Percentiles rank a stretch among this genome's conserved stretches.
Conservation (phyloP, 2,329 filamentous ascomycete species). For the Chaetomiaceae sp. region DNA sequence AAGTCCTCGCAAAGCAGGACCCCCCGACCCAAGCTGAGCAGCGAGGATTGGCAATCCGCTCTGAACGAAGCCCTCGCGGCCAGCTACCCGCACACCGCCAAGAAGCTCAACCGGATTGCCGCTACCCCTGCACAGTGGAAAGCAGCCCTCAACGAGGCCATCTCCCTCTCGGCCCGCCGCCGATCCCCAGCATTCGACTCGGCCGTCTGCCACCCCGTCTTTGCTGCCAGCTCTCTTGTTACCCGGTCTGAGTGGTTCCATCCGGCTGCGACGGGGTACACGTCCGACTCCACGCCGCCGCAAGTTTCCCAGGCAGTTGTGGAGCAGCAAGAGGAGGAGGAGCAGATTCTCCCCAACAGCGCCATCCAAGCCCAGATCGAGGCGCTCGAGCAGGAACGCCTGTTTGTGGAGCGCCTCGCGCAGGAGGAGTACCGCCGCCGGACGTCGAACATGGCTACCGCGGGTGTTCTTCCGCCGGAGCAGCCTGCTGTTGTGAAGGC, state of each 20-base stretch:
- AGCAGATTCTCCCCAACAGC: not conserved
- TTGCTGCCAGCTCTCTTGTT: conserved; percentile 27
- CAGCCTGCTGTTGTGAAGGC: not conserved
- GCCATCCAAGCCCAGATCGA: conserved; percentile 31
- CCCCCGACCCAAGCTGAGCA: not conserved
- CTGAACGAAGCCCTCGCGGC: conserved; percentile 8
- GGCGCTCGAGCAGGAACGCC: conserved; percentile 32
- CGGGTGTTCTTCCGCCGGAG: no score
- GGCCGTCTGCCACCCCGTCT: conserved; percentile 33
- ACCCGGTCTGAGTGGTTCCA: conserved; percentile 28
- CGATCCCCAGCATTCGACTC: conserved; percentile 28
- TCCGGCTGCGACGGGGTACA: conserved; percentile 32
- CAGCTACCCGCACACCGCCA: not conserved
- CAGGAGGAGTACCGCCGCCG: conserved; percentile 22
- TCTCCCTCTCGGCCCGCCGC: conserved; percentile 31
- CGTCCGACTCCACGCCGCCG: conserved; percentile 21
- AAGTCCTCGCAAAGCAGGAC: not conserved
- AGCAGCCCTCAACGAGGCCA: conserved; percentile 36
- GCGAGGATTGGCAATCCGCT: conserved; percentile 7
- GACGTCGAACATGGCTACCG: not conserved
- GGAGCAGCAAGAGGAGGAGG: not conserved
- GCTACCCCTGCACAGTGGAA: conserved; percentile 33
- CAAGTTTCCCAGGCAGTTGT: not conserved
- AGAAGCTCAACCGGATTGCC: conserved; percentile 12
- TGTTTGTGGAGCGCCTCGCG: conserved; percentile 27